phyloP scores from a whole-genome alignment of 768 basidiomycete genomes.

The Pholiota microspora region DNA sequence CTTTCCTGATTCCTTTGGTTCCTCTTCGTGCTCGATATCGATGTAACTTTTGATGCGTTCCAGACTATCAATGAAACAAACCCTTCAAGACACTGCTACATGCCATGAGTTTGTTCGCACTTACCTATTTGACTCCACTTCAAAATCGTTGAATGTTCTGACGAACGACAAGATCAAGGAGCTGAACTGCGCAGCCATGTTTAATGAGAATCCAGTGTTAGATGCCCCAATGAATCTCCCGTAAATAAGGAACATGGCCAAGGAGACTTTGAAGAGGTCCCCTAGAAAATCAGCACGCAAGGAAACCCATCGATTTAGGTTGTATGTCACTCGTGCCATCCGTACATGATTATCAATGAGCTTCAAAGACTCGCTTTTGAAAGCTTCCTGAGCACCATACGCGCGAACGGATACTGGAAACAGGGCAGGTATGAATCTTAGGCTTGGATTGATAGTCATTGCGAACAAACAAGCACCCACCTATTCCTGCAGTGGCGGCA shows the following conservation, averaged over 20 bases:
- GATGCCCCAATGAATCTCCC: slow-evolving; percentile 37
- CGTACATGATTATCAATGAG: slow-evolving; percentile 55
- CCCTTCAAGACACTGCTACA: neutral
- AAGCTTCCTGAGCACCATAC: slow-evolving; percentile 53
- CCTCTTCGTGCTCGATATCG: slow-evolving; percentile 57
- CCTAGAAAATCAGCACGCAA: slow-evolving; percentile 60
- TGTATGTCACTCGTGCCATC: slow-evolving; percentile 44
- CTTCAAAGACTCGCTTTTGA: slow-evolving; percentile 40
- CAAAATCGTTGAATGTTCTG: slow-evolving; percentile 40
- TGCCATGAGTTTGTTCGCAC: too few species aligned
- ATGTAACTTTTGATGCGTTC: slow-evolving; percentile 74
- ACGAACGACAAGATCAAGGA: slow-evolving; percentile 51
- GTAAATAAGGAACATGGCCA: slow-evolving; percentile 59
- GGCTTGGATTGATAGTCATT: too few species aligned
- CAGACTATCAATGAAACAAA: slow-evolving; percentile 24
- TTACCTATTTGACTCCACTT: slow-evolving; percentile 35
- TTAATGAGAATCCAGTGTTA: slow-evolving; percentile 51
- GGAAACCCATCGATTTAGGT: slow-evolving; percentile 42
- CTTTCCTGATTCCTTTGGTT: slow-evolving; percentile 33
- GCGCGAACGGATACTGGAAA: slow-evolving; percentile 56
- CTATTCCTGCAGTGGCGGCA: slow-evolving; percentile 50
- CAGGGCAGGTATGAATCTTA: neutral
- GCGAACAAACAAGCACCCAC: slow-evolving; percentile 28
- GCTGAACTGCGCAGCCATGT: slow-evolving; percentile 60
- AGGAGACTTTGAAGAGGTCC: slow-evolving; percentile 47